Evolutionary conservation across 225 moss, liverwort and hornwort species (phyloP).

Genomic region (Anthoceros angustus): DNA sequence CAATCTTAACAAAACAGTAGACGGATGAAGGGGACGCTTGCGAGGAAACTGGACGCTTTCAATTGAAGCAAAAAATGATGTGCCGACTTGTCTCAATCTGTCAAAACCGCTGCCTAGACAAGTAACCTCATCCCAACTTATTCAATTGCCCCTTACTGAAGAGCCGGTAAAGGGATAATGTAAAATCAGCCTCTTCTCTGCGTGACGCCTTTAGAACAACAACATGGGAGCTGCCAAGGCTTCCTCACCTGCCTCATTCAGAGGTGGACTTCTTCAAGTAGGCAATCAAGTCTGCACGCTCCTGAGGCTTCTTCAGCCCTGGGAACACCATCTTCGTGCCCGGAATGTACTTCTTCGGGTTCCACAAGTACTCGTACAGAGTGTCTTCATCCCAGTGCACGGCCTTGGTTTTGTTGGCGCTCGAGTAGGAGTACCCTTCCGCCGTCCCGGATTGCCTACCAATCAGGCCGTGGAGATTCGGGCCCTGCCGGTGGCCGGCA

Average conservation of each 20-base stretch:
- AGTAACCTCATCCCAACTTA: not conserved
- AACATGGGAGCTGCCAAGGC: no score
- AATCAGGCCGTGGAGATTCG: slow-evolving; percentile 53
- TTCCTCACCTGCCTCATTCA: not conserved
- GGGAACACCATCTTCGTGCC: slow-evolving; percentile 56
- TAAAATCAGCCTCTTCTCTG: not conserved
- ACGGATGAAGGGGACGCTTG: no score
- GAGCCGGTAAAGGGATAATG: not conserved
- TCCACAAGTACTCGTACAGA: slow-evolving; percentile 63
- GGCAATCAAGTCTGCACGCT: slow-evolving; percentile 39
- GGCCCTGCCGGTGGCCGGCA: slow-evolving; percentile 63
- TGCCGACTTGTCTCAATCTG: not conserved
- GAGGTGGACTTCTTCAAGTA: slow-evolving; percentile 32
- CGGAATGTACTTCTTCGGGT: slow-evolving; percentile 67
- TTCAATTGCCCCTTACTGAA: not conserved
- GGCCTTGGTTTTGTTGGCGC: slow-evolving; percentile 74
- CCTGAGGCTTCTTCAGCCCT: slow-evolving; percentile 49
- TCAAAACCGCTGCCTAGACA: not conserved
- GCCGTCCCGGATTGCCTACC: slow-evolving; percentile 67
- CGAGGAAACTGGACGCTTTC: not conserved
- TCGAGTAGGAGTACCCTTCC: slow-evolving; percentile 53
- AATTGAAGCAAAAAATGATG: not conserved
- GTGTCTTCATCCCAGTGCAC: slow-evolving; percentile 62
- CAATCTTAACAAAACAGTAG: no score
- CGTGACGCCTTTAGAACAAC: not conserved